Base-by-base conservation (phyloP, 176 grass and related monocot genomes). In the Zea luxurians region DNA sequence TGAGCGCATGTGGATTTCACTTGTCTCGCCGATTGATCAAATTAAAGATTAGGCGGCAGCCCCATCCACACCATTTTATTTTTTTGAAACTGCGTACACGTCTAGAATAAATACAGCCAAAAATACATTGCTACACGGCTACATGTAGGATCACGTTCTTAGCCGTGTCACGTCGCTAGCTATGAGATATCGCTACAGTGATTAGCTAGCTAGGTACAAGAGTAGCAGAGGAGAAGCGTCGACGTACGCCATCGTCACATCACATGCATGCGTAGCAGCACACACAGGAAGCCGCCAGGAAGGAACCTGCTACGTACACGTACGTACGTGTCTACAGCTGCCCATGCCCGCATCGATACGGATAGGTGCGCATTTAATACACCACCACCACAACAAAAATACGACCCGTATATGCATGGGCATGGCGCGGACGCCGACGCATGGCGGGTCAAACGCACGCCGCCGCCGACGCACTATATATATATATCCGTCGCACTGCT, bases 391-490 rank as follows among this genome's bases (percentile, higher is more conserved):
- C 13, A 70, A 15, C 63, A 69, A 80, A 80, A 76, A 13, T 20
- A 37, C 18, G 36, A 38, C 48, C 50, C 43, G 77, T 15, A 10
- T 78, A 9, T 34, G 58, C 58, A 21, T 34, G 10, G 21, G 8
- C 38, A 4, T 40, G 38, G 53, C 49, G 50, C 17, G 44, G 11
- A 21, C 43, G 20, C 66, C 71, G 76, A 70, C 4, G 47, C 44
- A 71, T 1, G 27, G 27, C 27, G 54, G 54, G 54, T 58, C 54
- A 58, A 58, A 9, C 2, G 37, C 35, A 40, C 37, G 15, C 44
- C 73, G 81, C 73, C 85, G 81, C 77, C 18, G 3, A 11, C 60
- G 43, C 58, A 7, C 61, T 48, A 79, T 64, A 66, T 66, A 78
- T 45, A 42, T 42, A 11, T 6, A 3, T 15, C 45, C 10, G 9